These are phyloP conservation scores for Penicillium sp. DNA, from an alignment of 2,329 filamentous ascomycete species.

Conservation along the genomic window DNA sequence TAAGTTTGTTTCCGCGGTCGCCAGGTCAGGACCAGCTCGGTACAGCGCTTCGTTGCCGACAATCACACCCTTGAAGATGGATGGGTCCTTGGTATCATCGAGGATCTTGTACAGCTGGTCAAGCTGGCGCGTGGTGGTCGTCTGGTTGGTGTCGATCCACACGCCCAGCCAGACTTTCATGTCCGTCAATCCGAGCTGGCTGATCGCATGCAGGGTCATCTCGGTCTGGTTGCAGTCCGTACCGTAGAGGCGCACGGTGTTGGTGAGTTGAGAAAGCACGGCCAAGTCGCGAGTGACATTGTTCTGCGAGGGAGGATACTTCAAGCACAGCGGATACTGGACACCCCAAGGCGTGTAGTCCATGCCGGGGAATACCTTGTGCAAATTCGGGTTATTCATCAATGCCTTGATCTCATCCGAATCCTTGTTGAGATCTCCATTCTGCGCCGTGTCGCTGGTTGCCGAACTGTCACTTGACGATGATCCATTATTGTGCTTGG, in stretches of 20 bases:
- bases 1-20: conserved; percentile 68
- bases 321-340: conserved; percentile 82
- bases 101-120: conserved; percentile 82
- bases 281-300: conserved; percentile 92
- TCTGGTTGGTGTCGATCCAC: conserved; percentile 82
- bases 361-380: conserved; percentile 93
- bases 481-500: conserved; percentile 45
- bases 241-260: conserved; percentile 84
- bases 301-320: conserved; percentile 81
- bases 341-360: conserved; percentile 93
- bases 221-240: conserved; percentile 98
- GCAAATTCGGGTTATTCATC: conserved; percentile 76
- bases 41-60: conserved; percentile 66
- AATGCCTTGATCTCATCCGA: conserved; percentile 78
- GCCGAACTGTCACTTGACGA: conserved; percentile 53
- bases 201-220: conserved; percentile 84
- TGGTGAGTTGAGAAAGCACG: conserved; percentile 85
- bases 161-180: conserved; percentile 95
- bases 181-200: conserved; percentile 68
- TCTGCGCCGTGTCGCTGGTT: conserved; percentile 59
- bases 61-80: conserved; percentile 62
- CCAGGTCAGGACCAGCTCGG: conserved; percentile 50
- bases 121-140: conserved; percentile 82
- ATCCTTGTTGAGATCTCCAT: conserved; percentile 72
- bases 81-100: conserved; percentile 51